Percentiles rank a stretch among this genome's conserved stretches.
Conservation (phyloP, 345 rosid species). For the Eucalyptus marginata region DNA sequence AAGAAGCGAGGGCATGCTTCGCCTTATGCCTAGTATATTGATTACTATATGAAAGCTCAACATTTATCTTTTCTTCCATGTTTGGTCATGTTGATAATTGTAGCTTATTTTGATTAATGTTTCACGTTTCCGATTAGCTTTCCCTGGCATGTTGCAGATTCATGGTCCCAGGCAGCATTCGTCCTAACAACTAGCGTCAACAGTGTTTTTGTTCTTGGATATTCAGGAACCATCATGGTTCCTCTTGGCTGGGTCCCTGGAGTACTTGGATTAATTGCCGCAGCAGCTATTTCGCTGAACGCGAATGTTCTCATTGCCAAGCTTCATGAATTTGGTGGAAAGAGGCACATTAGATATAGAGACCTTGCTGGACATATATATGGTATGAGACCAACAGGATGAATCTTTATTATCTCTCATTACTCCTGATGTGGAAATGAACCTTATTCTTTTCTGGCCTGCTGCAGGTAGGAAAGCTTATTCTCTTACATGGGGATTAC, state of each 20-base stretch:
- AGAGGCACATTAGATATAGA: constrained; percentile 86
- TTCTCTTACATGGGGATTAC: constrained; percentile 58
- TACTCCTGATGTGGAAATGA: background rate
- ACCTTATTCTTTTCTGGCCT: background rate
- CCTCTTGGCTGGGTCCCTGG: constrained; percentile 87
- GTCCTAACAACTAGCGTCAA: constrained; percentile 80
- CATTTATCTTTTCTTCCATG: background rate
- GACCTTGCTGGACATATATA: constrained; percentile 81
- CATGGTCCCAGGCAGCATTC: constrained; percentile 86
- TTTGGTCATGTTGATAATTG: background rate
- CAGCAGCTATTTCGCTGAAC: constrained; percentile 59
- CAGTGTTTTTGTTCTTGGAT: constrained; percentile 89
- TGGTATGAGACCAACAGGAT: constrained; percentile 17
- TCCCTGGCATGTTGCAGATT: constrained; percentile 34
- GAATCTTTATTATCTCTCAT: background rate
- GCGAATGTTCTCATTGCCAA: constrained; percentile 76
- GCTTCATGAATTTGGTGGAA: constrained; percentile 83
- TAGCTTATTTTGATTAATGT: background rate
- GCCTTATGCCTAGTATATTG: background rate
- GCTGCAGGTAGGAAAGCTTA: constrained; percentile 57
- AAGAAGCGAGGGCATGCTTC: background rate
- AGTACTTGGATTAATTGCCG: constrained; percentile 49
- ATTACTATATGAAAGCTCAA: background rate
- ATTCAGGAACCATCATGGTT: constrained; percentile 82
- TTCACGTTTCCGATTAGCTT: background rate